Percentiles rank a stretch among this genome's conserved stretches.
These are phyloP conservation scores for Phymatotrichopsis omnivora DNA, from an alignment of 2,329 filamentous ascomycete species.

Conservation along the genomic window DNA sequence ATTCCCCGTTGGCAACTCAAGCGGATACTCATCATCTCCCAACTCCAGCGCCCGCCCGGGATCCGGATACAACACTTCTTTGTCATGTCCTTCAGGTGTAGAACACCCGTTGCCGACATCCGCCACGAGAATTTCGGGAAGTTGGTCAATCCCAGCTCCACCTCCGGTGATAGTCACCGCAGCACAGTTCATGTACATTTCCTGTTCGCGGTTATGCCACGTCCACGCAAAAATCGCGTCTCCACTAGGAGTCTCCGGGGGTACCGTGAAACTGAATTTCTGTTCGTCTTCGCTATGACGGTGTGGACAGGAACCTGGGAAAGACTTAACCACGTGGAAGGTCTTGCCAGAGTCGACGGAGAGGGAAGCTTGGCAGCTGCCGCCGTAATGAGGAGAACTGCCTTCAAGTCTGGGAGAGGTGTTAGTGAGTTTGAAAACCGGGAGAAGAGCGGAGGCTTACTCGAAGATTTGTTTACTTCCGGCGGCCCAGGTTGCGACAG, in stretches of 20 bases:
- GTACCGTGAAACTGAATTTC: conserved; percentile 56
- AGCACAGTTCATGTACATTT: conserved; percentile 98
- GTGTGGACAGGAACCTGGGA: conserved; percentile 74
- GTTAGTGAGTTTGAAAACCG: not conserved
- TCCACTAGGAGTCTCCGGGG: conserved; percentile 55
- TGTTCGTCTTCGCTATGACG: conserved; percentile 31
- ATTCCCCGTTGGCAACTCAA: conserved; percentile 9
- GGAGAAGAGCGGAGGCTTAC: conserved; percentile 4
- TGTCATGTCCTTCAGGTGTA: conserved; percentile 46
- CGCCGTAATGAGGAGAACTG: conserved; percentile 72
- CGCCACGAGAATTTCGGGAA: conserved; percentile 66
- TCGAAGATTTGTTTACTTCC: conserved; percentile 52
- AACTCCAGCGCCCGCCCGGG: conserved; percentile 41
- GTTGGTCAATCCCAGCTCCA: conserved; percentile 31
- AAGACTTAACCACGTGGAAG: conserved; percentile 85
- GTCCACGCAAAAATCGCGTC: conserved; percentile 80
- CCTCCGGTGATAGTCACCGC: conserved; percentile 49
- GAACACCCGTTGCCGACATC: conserved; percentile 50
- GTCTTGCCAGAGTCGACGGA: conserved; percentile 63
- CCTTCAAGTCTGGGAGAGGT: conserved; percentile 47
- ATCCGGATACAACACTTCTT: conserved; percentile 49
- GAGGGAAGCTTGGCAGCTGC: conserved; percentile 81
- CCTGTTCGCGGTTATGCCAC: conserved; percentile 78
- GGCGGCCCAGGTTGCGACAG: conserved; percentile 47
- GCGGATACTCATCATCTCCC: not conserved